A percentile compares a stretch with the other conserved stretches of the same genome.
Conservation (phyloP, 192 early-diverging fungal species). For the Coemansia sp. region DNA sequence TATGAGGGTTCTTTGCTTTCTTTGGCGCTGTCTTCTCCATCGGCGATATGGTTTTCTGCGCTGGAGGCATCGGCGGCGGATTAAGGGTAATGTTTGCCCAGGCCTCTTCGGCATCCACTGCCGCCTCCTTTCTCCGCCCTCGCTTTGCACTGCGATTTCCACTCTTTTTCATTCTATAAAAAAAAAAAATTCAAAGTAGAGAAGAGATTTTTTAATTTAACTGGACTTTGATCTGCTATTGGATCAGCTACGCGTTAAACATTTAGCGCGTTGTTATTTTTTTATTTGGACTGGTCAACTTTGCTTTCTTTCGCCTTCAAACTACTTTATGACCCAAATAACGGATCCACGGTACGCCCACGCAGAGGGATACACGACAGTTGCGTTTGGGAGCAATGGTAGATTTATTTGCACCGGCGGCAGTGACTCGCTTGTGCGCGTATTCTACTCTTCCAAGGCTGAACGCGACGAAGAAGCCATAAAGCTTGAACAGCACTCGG, state of each 20-base stretch:
- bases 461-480: constrained; percentile 47
- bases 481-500: constrained; percentile 47
- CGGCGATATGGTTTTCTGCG: neutral
- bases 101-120: constrained; percentile 8
- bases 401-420: constrained; percentile 44
- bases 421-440: constrained; percentile 44
- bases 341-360: constrained; percentile 41
- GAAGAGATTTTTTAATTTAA: neutral
- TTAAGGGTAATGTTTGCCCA: constrained; percentile 41
- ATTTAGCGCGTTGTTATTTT: too few species aligned
- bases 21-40: neutral
- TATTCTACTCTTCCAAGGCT: constrained; percentile 24
- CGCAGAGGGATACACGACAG: constrained; percentile 46
- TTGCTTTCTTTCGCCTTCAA: too few species aligned
- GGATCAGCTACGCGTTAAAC: too few species aligned
- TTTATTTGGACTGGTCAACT: too few species aligned
- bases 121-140: neutral
- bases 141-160: constrained; percentile 13
- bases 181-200: neutral
- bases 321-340: neutral
- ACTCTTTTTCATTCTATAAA: neutral
- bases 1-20: constrained; percentile 4
- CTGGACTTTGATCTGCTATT: neutral
- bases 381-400: constrained; percentile 31
- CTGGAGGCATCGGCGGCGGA: constrained; percentile 45